These are phyloP conservation scores for Psophocarpus tetragonolobus DNA, from an alignment of 306 rosid genomes.

Conservation along the genomic window DNA sequence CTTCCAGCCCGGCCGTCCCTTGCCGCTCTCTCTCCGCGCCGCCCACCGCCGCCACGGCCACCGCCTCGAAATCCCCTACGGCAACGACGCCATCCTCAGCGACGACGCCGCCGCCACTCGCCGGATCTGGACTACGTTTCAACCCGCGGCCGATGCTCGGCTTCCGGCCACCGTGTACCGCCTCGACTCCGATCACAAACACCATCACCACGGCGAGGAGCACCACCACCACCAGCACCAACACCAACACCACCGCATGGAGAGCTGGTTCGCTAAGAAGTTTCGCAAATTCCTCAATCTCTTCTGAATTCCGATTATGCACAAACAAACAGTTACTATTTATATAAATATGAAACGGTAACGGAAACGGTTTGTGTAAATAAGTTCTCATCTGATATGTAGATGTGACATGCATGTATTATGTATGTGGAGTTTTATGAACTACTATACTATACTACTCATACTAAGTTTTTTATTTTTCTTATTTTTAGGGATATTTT, in stretches of 20 bases:
- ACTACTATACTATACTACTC: neutral
- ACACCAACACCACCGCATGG: neutral
- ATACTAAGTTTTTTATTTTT: neutral
- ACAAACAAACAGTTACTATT: too few species aligned
- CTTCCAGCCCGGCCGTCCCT: neutral
- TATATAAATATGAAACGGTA: neutral
- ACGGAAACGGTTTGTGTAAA: neutral
- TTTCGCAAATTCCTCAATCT: slow-evolving; percentile 30
- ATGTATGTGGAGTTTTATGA: neutral
- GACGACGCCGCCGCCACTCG: neutral
- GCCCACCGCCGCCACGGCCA: slow-evolving; percentile 26
- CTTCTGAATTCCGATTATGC: slow-evolving; percentile 14
- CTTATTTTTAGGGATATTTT: neutral
- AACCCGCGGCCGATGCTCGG: neutral
- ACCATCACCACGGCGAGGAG: neutral
- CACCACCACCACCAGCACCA: neutral
- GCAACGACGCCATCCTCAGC: slow-evolving; percentile 30
- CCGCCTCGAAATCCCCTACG: slow-evolving; percentile 40
- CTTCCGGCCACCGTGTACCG: neutral
- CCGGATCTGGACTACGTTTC: neutral
- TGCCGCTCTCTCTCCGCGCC: slow-evolving; percentile 12
- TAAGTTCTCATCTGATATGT: neutral
- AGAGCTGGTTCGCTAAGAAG: slow-evolving; percentile 30
- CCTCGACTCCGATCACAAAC: neutral
- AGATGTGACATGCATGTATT: neutral